A percentile compares a stretch with the other conserved stretches of the same genome.
These are phyloP conservation scores for Tricholoma hemisulphureum DNA, from an alignment of 768 basidiomycete species.

Conservation along the genomic window DNA sequence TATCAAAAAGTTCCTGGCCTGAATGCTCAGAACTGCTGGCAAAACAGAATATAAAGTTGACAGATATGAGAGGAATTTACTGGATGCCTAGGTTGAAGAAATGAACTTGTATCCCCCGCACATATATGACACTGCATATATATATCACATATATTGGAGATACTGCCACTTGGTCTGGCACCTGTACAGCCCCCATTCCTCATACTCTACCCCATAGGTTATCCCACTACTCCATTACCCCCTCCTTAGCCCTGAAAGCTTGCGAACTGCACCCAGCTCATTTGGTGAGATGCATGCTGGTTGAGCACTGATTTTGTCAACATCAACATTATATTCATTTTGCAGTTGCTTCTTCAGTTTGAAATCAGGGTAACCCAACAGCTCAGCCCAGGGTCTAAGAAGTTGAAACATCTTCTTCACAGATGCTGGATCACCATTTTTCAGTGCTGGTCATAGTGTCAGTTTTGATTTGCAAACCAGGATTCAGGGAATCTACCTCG, in stretches of 20 bases:
- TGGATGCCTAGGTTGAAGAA: not conserved
- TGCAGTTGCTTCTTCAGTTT: constrained; percentile 4
- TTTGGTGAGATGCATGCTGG: not conserved
- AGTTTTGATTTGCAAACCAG: not conserved
- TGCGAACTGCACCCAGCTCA: not conserved
- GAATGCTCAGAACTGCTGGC: no score
- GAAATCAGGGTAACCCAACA: not conserved
- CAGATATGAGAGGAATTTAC: not conserved
- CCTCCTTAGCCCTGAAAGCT: not conserved
- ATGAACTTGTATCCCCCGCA: no score
- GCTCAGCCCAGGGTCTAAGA: not conserved
- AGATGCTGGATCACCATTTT: constrained; percentile 3
- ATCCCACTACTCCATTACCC: no score
- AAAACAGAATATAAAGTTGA: not conserved
- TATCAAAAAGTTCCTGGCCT: no score
- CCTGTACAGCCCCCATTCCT: no score
- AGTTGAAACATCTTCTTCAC: constrained; percentile 4
- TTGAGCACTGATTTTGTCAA: not conserved
- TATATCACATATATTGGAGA: no score
- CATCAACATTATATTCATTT: constrained; percentile 4
- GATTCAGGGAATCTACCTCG: not conserved
- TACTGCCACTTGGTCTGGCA: no score
- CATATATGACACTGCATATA: no score
- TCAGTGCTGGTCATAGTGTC: not conserved
- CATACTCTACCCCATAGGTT: no score